Conservation (phyloP, 208 protist genomes). For the Trypanosoma lewisi region DNA sequence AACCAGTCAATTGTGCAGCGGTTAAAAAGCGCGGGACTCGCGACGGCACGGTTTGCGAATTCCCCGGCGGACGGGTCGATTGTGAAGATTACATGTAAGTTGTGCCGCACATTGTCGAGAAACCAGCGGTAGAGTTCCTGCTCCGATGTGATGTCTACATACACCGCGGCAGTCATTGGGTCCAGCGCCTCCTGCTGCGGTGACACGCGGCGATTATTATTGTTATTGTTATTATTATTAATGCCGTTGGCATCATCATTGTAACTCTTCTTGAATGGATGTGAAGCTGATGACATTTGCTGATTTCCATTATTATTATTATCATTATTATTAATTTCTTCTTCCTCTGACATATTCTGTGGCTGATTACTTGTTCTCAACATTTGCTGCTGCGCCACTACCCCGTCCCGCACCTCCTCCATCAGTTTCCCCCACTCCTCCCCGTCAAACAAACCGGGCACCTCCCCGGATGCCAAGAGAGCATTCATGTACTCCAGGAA, state of each 20-base stretch:
- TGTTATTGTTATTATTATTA: constrained; percentile 2
- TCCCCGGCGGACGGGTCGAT: constrained; percentile 98
- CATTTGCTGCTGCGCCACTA: constrained; percentile 34
- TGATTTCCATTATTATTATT: not conserved
- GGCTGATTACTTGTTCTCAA: constrained; percentile 18
- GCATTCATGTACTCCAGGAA: constrained; percentile 99
- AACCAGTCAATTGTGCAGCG: constrained; percentile 99
- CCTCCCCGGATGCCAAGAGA: constrained; percentile 97
- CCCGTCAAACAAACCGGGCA: constrained; percentile 98
- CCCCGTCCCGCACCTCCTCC: constrained; percentile 70
- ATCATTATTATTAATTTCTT: not conserved
- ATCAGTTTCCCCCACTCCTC: constrained; percentile 97
- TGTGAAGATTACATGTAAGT: constrained; percentile 99
- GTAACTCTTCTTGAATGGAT: constrained; percentile 5
- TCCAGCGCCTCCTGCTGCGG: constrained; percentile 8
- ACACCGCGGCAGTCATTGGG: constrained; percentile 24
- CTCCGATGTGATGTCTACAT: constrained; percentile 83
- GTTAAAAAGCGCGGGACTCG: constrained; percentile 99
- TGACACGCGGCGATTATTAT: not conserved
- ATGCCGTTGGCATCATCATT: not conserved
- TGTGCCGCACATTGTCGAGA: constrained; percentile 93
- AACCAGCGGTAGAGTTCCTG: constrained; percentile 97
- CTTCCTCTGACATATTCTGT: constrained; percentile 1
- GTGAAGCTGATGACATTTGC: not conserved
- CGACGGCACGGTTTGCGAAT: constrained; percentile 93